These are phyloP conservation scores for Diplodia seriata DNA, from an alignment of 2,329 filamentous ascomycete genomes.

Conservation along the genomic window DNA sequence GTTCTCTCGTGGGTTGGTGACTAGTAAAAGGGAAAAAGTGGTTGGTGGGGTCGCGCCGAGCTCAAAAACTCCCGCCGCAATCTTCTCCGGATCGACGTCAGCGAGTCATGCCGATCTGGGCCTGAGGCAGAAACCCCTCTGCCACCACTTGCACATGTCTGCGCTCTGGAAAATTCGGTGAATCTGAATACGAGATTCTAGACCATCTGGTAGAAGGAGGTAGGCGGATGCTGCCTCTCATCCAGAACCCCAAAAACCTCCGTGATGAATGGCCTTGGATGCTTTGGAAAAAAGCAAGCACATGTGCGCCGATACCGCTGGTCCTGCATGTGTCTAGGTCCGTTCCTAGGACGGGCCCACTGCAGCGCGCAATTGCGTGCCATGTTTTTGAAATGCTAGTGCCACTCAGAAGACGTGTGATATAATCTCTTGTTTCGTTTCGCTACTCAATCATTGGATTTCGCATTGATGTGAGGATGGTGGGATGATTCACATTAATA, in stretches of 20 bases:
- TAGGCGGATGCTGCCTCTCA: neutral
- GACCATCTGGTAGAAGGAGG: neutral
- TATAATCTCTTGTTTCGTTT: neutral
- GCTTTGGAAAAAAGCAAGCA: neutral
- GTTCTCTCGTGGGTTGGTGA: slow-evolving; percentile 3
- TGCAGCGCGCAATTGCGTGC: neutral
- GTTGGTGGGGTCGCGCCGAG: slow-evolving; percentile 30
- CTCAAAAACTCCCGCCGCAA: slow-evolving; percentile 18
- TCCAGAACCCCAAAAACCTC: neutral
- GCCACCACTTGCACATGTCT: neutral
- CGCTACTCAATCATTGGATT: neutral
- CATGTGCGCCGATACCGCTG: slow-evolving; percentile 17
- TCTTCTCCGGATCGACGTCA: slow-evolving; percentile 32
- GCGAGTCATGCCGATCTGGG: slow-evolving; percentile 29
- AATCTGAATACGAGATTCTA: neutral
- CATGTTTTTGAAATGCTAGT: neutral
- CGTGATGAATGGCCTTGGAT: neutral
- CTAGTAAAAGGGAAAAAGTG: slow-evolving; percentile 24
- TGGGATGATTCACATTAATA: neutral
- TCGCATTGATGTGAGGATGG: neutral
- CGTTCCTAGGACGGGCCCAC: neutral
- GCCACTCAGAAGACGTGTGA: neutral
- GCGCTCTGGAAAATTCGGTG: neutral
- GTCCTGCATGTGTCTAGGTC: neutral
- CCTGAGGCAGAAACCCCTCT: slow-evolving; percentile 11